These are phyloP conservation scores for Termitomyces sp. DNA, from an alignment of 768 basidiomycete species.

Conservation along the genomic window DNA sequence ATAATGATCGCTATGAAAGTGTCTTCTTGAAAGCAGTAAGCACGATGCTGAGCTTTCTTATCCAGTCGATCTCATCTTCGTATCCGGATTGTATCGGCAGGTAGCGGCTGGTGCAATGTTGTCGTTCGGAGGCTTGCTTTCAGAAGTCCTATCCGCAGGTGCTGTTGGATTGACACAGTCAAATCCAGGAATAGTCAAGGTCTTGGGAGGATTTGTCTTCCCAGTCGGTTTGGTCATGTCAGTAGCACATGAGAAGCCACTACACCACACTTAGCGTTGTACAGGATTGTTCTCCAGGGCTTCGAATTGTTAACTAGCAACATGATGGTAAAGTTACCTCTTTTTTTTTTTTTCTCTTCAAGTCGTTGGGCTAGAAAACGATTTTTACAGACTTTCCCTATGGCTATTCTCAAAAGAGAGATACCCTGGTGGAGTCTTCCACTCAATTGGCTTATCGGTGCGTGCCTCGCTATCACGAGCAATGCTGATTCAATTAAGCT, in stretches of 20 bases:
- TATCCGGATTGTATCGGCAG: slow-evolving; percentile 23
- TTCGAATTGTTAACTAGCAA: slow-evolving; percentile 71
- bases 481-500: not conserved
- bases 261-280: not conserved
- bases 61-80: not conserved
- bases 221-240: slow-evolving; percentile 77
- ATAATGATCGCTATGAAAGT: slow-evolving; percentile 53
- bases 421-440: slow-evolving; percentile 69
- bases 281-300: slow-evolving; percentile 68
- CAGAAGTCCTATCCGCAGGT: slow-evolving; percentile 56
- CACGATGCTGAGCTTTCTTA: slow-evolving; percentile 4
- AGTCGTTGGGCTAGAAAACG: not conserved
- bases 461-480: slow-evolving; percentile 2
- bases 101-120: slow-evolving; percentile 66
- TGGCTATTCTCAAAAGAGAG: slow-evolving; percentile 55
- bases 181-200: slow-evolving; percentile 65
- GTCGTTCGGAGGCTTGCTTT: slow-evolving; percentile 68
- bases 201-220: slow-evolving; percentile 64
- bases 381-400: slow-evolving; percentile 51
- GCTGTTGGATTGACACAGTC: slow-evolving; percentile 39
- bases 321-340: slow-evolving; percentile 50
- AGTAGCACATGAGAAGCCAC: slow-evolving; percentile 6
- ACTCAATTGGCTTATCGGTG: slow-evolving; percentile 66
- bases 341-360: no score
- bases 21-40: slow-evolving; percentile 67